Evolutionary conservation across 1,284 basidiomycete species (phyloP).

Genomic region (Marasmius oreades): DNA sequence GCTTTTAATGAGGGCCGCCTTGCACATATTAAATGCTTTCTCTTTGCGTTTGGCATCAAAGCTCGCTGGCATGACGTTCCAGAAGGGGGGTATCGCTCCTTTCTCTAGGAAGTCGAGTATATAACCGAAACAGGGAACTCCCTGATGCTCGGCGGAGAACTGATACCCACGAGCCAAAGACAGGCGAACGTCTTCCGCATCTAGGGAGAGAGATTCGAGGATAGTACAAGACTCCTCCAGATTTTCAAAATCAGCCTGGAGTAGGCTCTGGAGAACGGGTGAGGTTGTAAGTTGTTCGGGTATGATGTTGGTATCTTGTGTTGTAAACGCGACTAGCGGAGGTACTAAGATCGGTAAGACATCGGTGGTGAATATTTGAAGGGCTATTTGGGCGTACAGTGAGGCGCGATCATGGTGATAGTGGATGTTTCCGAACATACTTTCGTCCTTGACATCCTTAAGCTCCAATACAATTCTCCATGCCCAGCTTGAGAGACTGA

Average conservation of each 20-base stretch:
- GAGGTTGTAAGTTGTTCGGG: conserved; percentile 39
- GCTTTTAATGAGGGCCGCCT: conserved; percentile 79
- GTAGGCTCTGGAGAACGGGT: conserved; percentile 43
- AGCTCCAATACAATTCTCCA: conserved; percentile 71
- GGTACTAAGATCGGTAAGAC: conserved; percentile 61
- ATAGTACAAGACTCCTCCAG: conserved; percentile 71
- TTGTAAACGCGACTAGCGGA: conserved; percentile 53
- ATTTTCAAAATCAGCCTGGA: conserved; percentile 67
- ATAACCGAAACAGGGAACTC: conserved; percentile 54
- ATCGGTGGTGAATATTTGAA: conserved; percentile 55
- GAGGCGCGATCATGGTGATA: not conserved
- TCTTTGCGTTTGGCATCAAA: conserved; percentile 51
- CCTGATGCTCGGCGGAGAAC: conserved; percentile 53
- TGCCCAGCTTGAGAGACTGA: conserved; percentile 67
- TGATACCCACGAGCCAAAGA: conserved; percentile 66
- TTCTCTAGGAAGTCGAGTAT: conserved; percentile 73
- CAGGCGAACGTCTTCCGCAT: conserved; percentile 69
- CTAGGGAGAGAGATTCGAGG: conserved; percentile 72
- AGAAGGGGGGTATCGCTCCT: conserved; percentile 61
- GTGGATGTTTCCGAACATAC: conserved; percentile 32
- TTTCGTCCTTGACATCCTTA: conserved; percentile 58
- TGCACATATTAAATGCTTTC: conserved; percentile 77
- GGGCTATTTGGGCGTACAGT: conserved; percentile 31
- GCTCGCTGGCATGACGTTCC: conserved; percentile 43
- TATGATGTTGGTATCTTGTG: conserved; percentile 42